These are phyloP conservation scores for Saturnispora saitoi DNA, from an alignment of 805 yeast genomes.

Conservation along the genomic window DNA sequence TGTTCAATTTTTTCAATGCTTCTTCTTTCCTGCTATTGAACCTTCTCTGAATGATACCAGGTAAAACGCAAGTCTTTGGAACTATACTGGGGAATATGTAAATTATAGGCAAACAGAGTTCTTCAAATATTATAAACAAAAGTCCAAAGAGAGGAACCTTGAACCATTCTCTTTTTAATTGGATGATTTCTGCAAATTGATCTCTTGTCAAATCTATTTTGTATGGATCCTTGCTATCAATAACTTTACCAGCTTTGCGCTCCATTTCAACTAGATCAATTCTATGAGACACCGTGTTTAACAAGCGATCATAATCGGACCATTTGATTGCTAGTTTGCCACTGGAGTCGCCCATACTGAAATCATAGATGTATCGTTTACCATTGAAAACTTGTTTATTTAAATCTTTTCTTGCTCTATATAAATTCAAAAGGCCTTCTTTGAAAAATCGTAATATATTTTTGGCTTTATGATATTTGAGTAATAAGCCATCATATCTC, in stretches of 20 bases:
- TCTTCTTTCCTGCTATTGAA: neutral
- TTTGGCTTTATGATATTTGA: conserved; percentile 17
- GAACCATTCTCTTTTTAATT: conserved; percentile 41
- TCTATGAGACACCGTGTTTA: conserved; percentile 22
- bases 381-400: conserved; percentile 21
- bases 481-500: conserved; percentile 6
- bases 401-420: conserved; percentile 34
- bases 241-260: conserved; percentile 10
- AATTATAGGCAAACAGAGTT: conserved; percentile 46
- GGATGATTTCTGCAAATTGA: conserved; percentile 40
- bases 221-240: conserved; percentile 3
- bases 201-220: conserved; percentile 27
- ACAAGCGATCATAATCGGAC: conserved; percentile 12
- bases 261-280: conserved; percentile 20
- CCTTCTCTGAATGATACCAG: conserved; percentile 21
- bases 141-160: conserved; percentile 54
- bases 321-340: conserved; percentile 14
- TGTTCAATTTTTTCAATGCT: conserved; percentile 1
- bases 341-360: conserved; percentile 20
- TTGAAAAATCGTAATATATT: conserved; percentile 42
- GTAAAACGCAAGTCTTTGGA: conserved; percentile 55
- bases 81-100: conserved; percentile 45
- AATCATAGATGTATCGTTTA: conserved; percentile 24
- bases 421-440: conserved; percentile 47
- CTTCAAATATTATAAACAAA: conserved; percentile 46